Evolutionary conservation across 2,329 filamentous ascomycete species (phyloP).

Genomic region (Magnaporthiopsis rhizophila): DNA sequence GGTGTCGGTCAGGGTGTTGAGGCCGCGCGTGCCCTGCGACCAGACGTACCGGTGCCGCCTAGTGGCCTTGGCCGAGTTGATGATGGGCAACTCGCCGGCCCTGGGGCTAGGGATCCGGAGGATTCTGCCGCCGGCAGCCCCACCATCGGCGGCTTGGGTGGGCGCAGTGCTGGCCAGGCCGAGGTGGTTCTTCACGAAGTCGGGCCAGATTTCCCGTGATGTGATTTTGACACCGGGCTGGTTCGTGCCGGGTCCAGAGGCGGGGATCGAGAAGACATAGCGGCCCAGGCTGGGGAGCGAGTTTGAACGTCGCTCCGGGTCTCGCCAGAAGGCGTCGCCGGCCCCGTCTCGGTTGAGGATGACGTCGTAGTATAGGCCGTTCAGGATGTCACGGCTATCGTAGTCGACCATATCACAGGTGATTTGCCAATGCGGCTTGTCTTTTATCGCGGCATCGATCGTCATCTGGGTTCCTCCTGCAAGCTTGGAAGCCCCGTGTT

Average conservation of each 20-base stretch:
- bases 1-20: constrained; percentile 52
- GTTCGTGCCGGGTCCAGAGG: constrained; percentile 1
- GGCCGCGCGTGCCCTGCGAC: constrained; percentile 44
- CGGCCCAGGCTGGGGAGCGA: constrained; percentile 32
- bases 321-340: constrained; percentile 32
- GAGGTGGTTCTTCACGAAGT: background rate
- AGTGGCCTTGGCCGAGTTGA: constrained; percentile 50
- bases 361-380: constrained; percentile 62
- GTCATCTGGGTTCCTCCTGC: constrained; percentile 28
- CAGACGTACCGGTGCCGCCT: constrained; percentile 54
- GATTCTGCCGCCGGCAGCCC: background rate
- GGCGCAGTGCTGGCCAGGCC: too few species aligned
- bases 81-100: constrained; percentile 55
- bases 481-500: background rate
- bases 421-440: constrained; percentile 23
- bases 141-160: too few species aligned
- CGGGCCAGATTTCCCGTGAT: background rate
- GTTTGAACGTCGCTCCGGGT: constrained; percentile 29
- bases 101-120: constrained; percentile 34
- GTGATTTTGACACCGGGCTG: background rate
- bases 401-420: constrained; percentile 60
- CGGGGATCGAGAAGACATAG: constrained; percentile 32
- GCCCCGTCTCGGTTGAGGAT: constrained; percentile 45
- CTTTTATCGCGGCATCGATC: background rate
- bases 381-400: constrained; percentile 55